Conservation (phyloP, 768 basidiomycete species). For the Mrakia blollopis region DNA sequence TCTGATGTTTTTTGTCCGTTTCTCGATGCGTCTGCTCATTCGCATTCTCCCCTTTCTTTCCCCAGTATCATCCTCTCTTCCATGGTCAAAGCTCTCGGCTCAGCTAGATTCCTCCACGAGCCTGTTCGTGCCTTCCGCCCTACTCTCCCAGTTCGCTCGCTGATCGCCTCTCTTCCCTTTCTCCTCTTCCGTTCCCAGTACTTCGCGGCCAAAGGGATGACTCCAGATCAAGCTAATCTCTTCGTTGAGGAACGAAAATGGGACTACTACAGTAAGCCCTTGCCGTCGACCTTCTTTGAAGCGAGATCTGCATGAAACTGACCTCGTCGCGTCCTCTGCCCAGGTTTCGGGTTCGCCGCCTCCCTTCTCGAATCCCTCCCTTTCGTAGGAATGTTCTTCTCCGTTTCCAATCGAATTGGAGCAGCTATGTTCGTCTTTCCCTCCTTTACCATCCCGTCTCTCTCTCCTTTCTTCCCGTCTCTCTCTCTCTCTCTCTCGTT, state of each 20-base stretch:
- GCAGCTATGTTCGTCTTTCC: constrained; percentile 79
- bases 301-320: too few species aligned
- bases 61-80: constrained; percentile 47
- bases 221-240: constrained; percentile 57
- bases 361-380: constrained; percentile 77
- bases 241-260: constrained; percentile 87
- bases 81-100: constrained; percentile 62
- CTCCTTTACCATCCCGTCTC: too few species aligned
- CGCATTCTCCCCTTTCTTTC: background rate
- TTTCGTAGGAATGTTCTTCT: constrained; percentile 72
- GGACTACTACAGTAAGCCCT: constrained; percentile 65
- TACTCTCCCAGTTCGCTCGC: background rate
- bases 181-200: constrained; percentile 54
- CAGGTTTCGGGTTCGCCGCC: constrained; percentile 80
- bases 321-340: background rate
- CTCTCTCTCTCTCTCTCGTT: constrained; percentile 11
- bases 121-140: constrained; percentile 50
- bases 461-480: background rate
- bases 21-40: background rate
- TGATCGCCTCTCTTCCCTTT: background rate
- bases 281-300: background rate
- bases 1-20: constrained; percentile 46
- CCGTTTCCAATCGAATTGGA: constrained; percentile 79
- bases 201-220: constrained; percentile 80
- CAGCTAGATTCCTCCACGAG: constrained; percentile 62